Conservation (phyloP, 495 filamentous ascomycete species). For the Lepraria neglecta region DNA sequence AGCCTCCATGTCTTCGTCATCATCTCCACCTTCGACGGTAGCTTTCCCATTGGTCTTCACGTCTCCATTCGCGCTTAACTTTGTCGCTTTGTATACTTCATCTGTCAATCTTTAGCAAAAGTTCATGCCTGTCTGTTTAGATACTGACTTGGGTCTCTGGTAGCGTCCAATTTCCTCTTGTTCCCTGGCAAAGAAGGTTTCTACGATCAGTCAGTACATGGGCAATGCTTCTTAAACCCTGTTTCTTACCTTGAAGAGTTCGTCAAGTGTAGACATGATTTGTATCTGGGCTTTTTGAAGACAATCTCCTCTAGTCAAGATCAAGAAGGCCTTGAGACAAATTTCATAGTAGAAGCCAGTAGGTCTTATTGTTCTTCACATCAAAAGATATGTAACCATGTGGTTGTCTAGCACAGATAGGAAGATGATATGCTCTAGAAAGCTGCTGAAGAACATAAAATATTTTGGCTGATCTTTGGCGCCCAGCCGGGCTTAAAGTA, state of each 20-base stretch:
- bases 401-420: too few species aligned
- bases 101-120: constrained; percentile 38
- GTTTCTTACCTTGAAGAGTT: constrained; percentile 68
- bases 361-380: too few species aligned
- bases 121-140: neutral
- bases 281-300: neutral
- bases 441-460: too few species aligned
- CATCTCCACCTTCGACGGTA: constrained; percentile 54
- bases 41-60: constrained; percentile 55
- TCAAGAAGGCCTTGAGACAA: too few species aligned
- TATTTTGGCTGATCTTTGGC: too few species aligned
- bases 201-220: constrained; percentile 25
- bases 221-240: constrained; percentile 3
- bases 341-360: too few species aligned
- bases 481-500: too few species aligned
- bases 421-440: too few species aligned
- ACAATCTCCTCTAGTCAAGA: too few species aligned
- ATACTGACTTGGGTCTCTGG: constrained; percentile 61
- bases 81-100: constrained; percentile 83
- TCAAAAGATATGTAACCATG: too few species aligned
- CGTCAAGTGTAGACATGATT: constrained; percentile 71
- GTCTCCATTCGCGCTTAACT: constrained; percentile 55
- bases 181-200: constrained; percentile 42
- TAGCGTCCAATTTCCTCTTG: constrained; percentile 74
- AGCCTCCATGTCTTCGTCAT: constrained; percentile 56